Evolutionary conservation across 2,329 filamentous ascomycete genomes (phyloP).

Genomic region (Aspergillus udagawae): DNA sequence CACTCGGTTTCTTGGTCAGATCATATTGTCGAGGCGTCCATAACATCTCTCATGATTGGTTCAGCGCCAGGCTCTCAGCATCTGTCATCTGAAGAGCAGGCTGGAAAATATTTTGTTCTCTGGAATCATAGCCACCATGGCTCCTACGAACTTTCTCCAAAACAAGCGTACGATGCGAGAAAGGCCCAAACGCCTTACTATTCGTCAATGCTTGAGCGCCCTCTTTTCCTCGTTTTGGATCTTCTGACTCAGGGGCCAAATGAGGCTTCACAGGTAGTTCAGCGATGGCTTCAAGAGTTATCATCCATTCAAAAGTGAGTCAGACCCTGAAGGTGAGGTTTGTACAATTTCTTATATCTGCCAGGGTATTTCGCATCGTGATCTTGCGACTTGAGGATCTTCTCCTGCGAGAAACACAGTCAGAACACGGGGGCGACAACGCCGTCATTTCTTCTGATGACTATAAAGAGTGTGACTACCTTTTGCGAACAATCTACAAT

Average conservation of each 20-base stretch:
- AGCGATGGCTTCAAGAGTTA: conserved; percentile 68
- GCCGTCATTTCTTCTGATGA: conserved; percentile 56
- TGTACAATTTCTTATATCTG: conserved; percentile 1
- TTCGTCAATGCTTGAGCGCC: conserved; percentile 68
- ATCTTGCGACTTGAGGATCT: conserved; percentile 32
- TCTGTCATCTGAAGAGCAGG: conserved; percentile 31
- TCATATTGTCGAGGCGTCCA: conserved; percentile 74
- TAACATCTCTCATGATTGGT: conserved; percentile 65
- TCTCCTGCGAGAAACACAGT: conserved; percentile 20
- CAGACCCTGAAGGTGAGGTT: neutral
- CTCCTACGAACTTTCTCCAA: conserved; percentile 33
- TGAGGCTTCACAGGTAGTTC: conserved; percentile 71
- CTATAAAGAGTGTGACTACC: conserved; percentile 72
- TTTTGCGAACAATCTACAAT: conserved; percentile 69
- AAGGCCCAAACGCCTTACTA: conserved; percentile 32
- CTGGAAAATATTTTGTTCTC: conserved; percentile 38
- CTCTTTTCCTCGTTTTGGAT: conserved; percentile 78
- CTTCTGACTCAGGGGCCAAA: conserved; percentile 67
- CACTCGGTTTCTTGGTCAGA: conserved; percentile 66
- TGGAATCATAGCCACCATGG: conserved; percentile 43
- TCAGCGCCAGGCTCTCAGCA: conserved; percentile 25
- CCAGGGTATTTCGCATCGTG: conserved; percentile 36
- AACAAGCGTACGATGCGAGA: conserved; percentile 25
- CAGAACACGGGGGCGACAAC: conserved; percentile 32
- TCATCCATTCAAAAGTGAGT: conserved; percentile 51